Percentiles rank a stretch among this genome's conserved stretches.
Conservation (phyloP, 2,329 filamentous ascomycete species). For the Arthrobotrys iridis region DNA sequence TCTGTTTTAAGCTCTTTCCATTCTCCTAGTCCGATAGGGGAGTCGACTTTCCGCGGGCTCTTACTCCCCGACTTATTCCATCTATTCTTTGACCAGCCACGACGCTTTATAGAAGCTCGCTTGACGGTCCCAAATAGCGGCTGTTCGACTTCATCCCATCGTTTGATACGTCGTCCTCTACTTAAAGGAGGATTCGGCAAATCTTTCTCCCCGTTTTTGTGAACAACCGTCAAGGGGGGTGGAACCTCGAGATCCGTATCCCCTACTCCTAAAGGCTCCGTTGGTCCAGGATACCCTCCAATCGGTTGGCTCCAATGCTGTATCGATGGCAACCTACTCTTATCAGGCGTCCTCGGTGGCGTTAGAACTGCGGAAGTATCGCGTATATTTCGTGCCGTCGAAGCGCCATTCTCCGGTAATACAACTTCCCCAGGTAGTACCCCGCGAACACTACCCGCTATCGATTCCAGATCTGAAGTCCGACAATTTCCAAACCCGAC, state of each 20-base stretch:
- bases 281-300: neutral
- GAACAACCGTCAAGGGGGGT: neutral
- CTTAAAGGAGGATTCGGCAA: neutral
- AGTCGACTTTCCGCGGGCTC: neutral
- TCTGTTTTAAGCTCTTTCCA: constrained; percentile 32
- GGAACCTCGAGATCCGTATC: neutral
- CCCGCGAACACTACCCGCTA: neutral
- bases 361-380: constrained; percentile 20
- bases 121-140: neutral
- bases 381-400: constrained; percentile 19
- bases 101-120: neutral
- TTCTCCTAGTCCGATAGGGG: neutral
- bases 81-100: neutral
- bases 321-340: constrained; percentile 6
- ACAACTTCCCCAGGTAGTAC: constrained; percentile 26
- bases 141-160: neutral
- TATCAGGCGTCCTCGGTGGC: constrained; percentile 28
- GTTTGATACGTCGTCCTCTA: neutral
- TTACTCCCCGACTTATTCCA: neutral
- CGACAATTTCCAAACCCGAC: constrained; percentile 31
- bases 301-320: constrained; percentile 20
- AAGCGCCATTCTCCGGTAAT: constrained; percentile 14
- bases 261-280: neutral
- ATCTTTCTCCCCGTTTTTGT: neutral
- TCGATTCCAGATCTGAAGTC: constrained; percentile 21